These are phyloP conservation scores for Spergularia azorica DNA, from an alignment of 179 eudicot genomes.

Conservation along the genomic window DNA sequence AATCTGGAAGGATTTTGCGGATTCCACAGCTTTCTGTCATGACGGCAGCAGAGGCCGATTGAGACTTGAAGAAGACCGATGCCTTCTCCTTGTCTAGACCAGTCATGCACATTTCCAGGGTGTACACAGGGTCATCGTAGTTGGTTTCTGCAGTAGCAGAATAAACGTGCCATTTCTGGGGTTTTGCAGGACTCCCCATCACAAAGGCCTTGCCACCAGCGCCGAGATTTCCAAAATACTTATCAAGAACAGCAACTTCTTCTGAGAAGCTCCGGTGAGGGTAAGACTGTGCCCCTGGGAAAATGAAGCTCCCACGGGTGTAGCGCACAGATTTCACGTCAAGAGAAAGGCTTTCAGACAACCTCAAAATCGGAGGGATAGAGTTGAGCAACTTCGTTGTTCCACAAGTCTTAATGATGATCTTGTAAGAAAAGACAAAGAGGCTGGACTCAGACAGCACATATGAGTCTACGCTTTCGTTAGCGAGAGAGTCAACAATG, in stretches of 20 bases:
- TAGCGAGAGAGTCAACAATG: slow-evolving; percentile 70
- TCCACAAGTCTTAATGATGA: slow-evolving; percentile 83
- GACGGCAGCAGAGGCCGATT: slow-evolving; percentile 53
- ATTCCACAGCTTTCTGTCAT: slow-evolving; percentile 74
- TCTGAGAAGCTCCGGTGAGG: slow-evolving; percentile 76
- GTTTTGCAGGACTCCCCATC: slow-evolving; percentile 53
- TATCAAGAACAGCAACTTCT: slow-evolving; percentile 71
- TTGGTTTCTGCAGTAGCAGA: slow-evolving; percentile 51
- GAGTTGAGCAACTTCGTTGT: slow-evolving; percentile 77
- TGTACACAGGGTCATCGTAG: slow-evolving; percentile 48
- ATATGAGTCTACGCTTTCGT: slow-evolving; percentile 67
- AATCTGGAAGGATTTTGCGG: slow-evolving; percentile 65
- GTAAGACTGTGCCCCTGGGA: slow-evolving; percentile 72
- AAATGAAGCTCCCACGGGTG: slow-evolving; percentile 79
- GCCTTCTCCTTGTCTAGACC: slow-evolving; percentile 65
- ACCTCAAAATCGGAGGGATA: slow-evolving; percentile 64
- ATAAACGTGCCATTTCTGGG: slow-evolving; percentile 80
- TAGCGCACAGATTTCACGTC: slow-evolving; percentile 59
- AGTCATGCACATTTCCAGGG: slow-evolving; percentile 85
- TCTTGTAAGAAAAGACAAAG: slow-evolving; percentile 71
- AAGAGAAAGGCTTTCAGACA: slow-evolving; percentile 54
- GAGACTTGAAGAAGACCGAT: slow-evolving; percentile 62
- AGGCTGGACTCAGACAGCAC: slow-evolving; percentile 90
- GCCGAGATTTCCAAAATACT: slow-evolving; percentile 66
- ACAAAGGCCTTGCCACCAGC: slow-evolving; percentile 59